These are phyloP conservation scores for Amaranthus hypochondriacus DNA, from an alignment of 148 eudicot species.

Conservation along the genomic window DNA sequence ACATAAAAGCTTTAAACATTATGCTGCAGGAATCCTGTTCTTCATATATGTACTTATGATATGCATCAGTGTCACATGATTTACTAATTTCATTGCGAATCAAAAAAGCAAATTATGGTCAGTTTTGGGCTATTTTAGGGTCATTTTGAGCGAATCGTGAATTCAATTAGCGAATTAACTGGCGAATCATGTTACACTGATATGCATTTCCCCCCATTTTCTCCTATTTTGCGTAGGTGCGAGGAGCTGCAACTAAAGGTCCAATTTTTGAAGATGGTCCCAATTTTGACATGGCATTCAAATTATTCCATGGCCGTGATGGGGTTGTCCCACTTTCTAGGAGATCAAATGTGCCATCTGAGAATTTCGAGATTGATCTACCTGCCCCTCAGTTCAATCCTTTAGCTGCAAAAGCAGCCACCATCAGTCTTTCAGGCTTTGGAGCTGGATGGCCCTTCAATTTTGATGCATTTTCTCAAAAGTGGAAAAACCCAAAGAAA, in stretches of 20 bases:
- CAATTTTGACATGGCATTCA: conserved; percentile 83
- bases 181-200: no score
- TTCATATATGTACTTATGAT: conserved; percentile 2
- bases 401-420: conserved; percentile 93
- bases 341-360: conserved; percentile 42
- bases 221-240: conserved; percentile 36
- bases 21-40: not conserved
- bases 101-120: no score
- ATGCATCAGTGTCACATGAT: not conserved
- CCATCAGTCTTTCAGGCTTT: conserved; percentile 79
- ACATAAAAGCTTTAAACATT: not conserved
- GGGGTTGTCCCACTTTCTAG: conserved; percentile 95
- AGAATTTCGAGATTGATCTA: conserved; percentile 43
- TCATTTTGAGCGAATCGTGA: no score
- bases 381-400: conserved; percentile 72
- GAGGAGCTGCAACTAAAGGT: conserved; percentile 67
- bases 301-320: conserved; percentile 89
- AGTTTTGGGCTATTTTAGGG: no score
- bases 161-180: no score
- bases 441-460: conserved; percentile 80
- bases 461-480: conserved; percentile 76
- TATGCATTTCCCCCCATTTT: no score
- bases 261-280: conserved; percentile 99
- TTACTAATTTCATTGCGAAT: no score
- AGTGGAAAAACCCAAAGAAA: conserved; percentile 54